Evolutionary conservation across 2,329 filamentous ascomycete species (phyloP).

Genomic region (Phyllosticta citrichinensis): DNA sequence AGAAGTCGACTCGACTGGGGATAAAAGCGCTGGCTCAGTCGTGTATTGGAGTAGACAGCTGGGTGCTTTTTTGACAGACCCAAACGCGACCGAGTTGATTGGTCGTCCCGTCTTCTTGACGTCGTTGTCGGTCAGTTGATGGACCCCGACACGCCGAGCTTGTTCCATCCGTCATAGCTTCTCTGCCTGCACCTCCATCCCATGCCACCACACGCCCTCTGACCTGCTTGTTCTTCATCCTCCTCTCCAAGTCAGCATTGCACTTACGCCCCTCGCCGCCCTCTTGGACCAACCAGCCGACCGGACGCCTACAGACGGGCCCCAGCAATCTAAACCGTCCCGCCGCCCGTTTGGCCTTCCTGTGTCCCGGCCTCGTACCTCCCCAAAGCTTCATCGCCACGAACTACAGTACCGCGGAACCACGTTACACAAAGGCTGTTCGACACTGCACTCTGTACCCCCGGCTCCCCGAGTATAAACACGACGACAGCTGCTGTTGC

Average conservation of each 20-base stretch:
- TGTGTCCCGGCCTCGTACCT: not conserved
- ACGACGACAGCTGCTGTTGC: not conserved
- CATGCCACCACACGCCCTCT: not conserved
- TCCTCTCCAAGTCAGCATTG: not conserved
- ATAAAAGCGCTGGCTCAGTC: conserved; percentile 2
- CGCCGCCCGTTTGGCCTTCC: not conserved
- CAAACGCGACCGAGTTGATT: conserved; percentile 5
- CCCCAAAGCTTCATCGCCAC: conserved; percentile 4
- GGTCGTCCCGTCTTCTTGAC: not conserved
- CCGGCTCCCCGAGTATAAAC: not conserved
- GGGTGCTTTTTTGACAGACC: not conserved
- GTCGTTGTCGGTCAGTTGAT: not conserved
- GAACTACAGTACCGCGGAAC: conserved; percentile 1
- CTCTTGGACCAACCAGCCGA: not conserved
- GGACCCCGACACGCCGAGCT: conserved; percentile 7
- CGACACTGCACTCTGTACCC: not conserved
- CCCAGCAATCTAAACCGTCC: not conserved
- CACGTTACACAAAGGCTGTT: not conserved
- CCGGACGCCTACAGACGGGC: not conserved
- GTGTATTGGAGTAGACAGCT: not conserved
- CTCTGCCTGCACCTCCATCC: conserved; percentile 3
- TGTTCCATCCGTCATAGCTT: conserved; percentile 9
- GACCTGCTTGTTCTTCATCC: not conserved
- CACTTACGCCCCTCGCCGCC: not conserved
- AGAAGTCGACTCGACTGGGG: not conserved